Percentiles rank a stretch among this genome's conserved stretches.
Conservation (phyloP, 192 early-diverging fungal genomes). For the Entomortierella lignicola region DNA sequence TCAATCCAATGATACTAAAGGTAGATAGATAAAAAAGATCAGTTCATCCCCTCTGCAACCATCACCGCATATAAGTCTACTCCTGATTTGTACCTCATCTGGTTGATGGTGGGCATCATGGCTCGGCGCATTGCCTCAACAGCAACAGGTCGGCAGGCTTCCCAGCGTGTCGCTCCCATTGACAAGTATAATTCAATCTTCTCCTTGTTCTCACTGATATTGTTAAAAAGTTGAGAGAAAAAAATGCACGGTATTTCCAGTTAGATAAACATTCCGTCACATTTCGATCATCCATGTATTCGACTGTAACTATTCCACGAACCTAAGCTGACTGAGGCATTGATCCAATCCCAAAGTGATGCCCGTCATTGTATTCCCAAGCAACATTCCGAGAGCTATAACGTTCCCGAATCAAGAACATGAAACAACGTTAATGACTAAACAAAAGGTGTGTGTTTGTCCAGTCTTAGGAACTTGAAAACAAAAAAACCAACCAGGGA, state of each 20-base stretch:
- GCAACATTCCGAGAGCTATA: constrained; percentile 85
- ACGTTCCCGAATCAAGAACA: not conserved
- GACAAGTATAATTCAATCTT: constrained; percentile 66
- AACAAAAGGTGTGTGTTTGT: too few species aligned
- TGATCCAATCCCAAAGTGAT: constrained; percentile 73
- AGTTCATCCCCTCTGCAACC: too few species aligned
- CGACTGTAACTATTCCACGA: constrained; percentile 13
- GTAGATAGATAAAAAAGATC: not conserved
- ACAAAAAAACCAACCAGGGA: constrained; percentile 62
- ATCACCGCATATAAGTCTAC: not conserved
- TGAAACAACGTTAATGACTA: not conserved
- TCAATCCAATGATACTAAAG: constrained; percentile 77
- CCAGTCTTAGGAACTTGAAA: not conserved
- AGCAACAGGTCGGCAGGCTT: constrained; percentile 79
- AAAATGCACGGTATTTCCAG: not conserved
- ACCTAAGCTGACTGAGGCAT: constrained; percentile 71
- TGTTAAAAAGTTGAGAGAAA: too few species aligned
- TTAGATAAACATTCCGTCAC: not conserved
- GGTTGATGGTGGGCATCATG: constrained; percentile 84
- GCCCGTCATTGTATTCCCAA: constrained; percentile 83
- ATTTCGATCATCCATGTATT: not conserved
- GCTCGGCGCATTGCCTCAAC: constrained; percentile 78
- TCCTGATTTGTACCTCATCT: constrained; percentile 62
- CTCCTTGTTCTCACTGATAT: constrained; percentile 58
- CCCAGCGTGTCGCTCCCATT: constrained; percentile 86